Conservation (phyloP, 1,139 yeast species). For the Pneumocystis oryctolagi region DNA sequence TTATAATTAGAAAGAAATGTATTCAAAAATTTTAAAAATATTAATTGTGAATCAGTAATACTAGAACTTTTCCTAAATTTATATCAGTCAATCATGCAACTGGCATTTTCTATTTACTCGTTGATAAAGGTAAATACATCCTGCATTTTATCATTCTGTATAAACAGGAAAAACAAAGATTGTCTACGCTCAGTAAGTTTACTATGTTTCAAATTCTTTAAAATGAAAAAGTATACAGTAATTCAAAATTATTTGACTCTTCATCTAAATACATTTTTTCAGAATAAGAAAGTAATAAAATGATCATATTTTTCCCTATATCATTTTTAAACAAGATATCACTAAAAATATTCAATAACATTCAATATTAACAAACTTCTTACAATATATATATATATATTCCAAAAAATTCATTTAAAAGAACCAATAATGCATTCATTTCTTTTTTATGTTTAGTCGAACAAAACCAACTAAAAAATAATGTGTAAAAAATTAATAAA, state of each 20-base stretch:
- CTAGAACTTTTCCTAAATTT: background rate
- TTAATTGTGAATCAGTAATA: background rate
- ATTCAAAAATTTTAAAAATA: background rate
- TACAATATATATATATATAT: background rate
- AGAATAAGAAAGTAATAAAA: background rate
- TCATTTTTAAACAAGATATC: background rate
- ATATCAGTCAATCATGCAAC: background rate
- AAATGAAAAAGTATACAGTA: background rate
- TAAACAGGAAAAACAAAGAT: background rate
- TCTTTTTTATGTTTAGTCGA: background rate
- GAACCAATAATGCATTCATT: background rate
- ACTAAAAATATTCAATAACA: background rate
- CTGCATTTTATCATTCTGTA: background rate
- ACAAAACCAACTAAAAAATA: background rate
- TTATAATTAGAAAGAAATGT: background rate
- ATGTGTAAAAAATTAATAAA: background rate
- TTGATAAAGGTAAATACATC: background rate
- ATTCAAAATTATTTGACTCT: background rate
- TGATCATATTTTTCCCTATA: background rate
- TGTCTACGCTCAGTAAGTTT: background rate
- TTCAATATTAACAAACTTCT: background rate
- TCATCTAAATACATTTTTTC: background rate
- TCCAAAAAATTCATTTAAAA: background rate
- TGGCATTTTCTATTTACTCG: background rate
- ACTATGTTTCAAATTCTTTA: background rate